These are phyloP conservation scores for Chalciporus sphaerocephalus DNA, from an alignment of 768 basidiomycete genomes.

Conservation along the genomic window DNA sequence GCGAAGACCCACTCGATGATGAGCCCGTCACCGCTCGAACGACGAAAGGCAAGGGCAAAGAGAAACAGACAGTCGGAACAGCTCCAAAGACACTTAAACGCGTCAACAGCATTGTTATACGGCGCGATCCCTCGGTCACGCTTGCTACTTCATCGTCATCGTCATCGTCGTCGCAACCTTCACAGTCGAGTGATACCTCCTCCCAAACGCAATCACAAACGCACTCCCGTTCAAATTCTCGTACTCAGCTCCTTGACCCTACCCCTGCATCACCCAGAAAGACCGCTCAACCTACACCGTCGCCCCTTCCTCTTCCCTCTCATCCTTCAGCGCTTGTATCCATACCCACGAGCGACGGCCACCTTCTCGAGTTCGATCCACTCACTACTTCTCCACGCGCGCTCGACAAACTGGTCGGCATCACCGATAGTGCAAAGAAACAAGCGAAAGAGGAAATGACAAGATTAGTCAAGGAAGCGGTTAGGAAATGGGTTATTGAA, in stretches of 20 bases:
- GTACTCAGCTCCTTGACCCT: constrained; percentile 17
- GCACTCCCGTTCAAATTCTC: constrained; percentile 44
- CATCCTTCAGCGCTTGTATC: constrained; percentile 62
- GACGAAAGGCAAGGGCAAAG: constrained; percentile 15
- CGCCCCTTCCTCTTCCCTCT: constrained; percentile 7
- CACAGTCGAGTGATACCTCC: constrained; percentile 15
- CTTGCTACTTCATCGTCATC: constrained; percentile 32
- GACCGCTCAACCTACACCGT: background rate
- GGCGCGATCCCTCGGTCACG: constrained; percentile 50
- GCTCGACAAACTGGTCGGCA: constrained; percentile 72
- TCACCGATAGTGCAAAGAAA: constrained; percentile 79
- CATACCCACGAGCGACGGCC: constrained; percentile 78
- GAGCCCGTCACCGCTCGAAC: background rate
- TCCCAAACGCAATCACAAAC: constrained; percentile 30
- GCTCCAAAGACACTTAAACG: constrained; percentile 28
- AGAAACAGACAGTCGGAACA: constrained; percentile 12
- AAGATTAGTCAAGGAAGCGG: constrained; percentile 63
- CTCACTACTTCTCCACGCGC: constrained; percentile 66
- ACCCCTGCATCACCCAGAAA: constrained; percentile 10
- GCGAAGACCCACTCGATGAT: constrained; percentile 32
- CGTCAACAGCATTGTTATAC: constrained; percentile 59
- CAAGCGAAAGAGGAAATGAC: constrained; percentile 76
- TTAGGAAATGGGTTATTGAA: constrained; percentile 71
- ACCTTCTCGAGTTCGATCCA: constrained; percentile 82
- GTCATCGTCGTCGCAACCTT: constrained; percentile 18